Conservation (phyloP, 768 basidiomycete genomes). For the Leccinum incarnatum region DNA sequence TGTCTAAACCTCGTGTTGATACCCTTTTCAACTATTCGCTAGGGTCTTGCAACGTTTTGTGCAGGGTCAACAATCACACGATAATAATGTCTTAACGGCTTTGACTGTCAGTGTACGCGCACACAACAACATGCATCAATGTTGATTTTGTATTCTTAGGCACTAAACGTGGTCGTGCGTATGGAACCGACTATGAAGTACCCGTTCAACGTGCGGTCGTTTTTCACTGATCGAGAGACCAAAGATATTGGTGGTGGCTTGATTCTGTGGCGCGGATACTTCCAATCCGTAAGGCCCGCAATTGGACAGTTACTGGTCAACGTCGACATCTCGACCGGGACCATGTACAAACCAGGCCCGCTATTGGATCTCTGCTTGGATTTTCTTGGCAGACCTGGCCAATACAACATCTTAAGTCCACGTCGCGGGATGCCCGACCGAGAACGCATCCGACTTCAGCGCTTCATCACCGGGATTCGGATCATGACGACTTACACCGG, state of each 20-base stretch:
- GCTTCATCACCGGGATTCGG: constrained; percentile 54
- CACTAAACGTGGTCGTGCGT: constrained; percentile 70
- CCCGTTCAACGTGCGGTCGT: constrained; percentile 72
- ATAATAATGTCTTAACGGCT: constrained; percentile 65
- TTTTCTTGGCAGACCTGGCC: constrained; percentile 39
- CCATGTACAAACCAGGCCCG: constrained; percentile 68
- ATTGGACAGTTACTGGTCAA: constrained; percentile 66
- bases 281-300: constrained; percentile 73
- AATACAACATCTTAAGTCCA: constrained; percentile 39
- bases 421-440: constrained; percentile 45
- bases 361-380: constrained; percentile 59
- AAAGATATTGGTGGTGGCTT: constrained; percentile 60
- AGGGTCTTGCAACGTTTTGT: constrained; percentile 68
- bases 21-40: background rate
- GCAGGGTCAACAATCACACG: constrained; percentile 60
- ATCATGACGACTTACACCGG: constrained; percentile 44
- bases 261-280: constrained; percentile 75
- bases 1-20: constrained; percentile 22
- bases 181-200: constrained; percentile 69
- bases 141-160: constrained; percentile 37
- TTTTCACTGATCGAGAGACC: constrained; percentile 60
- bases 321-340: constrained; percentile 73
- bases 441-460: constrained; percentile 49
- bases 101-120: constrained; percentile 47
- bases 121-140: background rate